phyloP scores from a whole-genome alignment of 2,329 filamentous ascomycete species.

The Cladobotryum mycophilum region DNA sequence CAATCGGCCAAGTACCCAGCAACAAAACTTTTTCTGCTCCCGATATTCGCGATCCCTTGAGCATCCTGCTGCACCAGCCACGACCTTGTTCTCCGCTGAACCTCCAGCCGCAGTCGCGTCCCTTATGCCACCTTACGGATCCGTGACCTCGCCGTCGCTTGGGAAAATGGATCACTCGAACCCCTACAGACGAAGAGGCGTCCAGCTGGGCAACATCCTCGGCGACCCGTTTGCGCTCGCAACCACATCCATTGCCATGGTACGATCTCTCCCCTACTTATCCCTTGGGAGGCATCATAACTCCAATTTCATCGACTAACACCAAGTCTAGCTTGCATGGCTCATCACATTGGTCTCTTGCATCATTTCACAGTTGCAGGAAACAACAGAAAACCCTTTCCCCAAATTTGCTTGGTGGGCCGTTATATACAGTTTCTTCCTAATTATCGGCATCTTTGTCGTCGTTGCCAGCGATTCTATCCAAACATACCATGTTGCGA shows the following conservation, averaged over 20 bases:
- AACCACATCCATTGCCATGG: conserved; percentile 84
- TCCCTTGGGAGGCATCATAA: background rate
- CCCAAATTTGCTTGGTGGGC: conserved; percentile 93
- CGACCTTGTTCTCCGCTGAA: background rate
- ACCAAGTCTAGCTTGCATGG: conserved; percentile 70
- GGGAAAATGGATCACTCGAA: conserved; percentile 73
- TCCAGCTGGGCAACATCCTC: conserved; percentile 82
- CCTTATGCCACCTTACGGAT: conserved; percentile 71
- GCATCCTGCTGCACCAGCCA: too few species aligned
- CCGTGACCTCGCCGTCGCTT: conserved; percentile 65
- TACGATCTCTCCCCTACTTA: conserved; percentile 45
- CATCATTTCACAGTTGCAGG: conserved; percentile 60
- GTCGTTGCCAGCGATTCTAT: conserved; percentile 80
- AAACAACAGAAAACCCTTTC: conserved; percentile 45
- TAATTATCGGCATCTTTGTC: conserved; percentile 72
- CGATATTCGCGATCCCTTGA: background rate
- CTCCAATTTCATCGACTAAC: conserved; percentile 14
- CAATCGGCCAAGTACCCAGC: background rate
- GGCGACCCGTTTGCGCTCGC: conserved; percentile 95
- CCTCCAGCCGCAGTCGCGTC: conserved; percentile 17
- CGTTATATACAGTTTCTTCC: conserved; percentile 75
- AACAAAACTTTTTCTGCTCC: conserved; percentile 6
- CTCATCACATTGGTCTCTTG: conserved; percentile 84
- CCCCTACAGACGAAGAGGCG: conserved; percentile 52
- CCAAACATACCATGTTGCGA: conserved; percentile 84